phyloP scores from a whole-genome alignment of 352 stramenopile species.

The Pythium monospermum region DNA sequence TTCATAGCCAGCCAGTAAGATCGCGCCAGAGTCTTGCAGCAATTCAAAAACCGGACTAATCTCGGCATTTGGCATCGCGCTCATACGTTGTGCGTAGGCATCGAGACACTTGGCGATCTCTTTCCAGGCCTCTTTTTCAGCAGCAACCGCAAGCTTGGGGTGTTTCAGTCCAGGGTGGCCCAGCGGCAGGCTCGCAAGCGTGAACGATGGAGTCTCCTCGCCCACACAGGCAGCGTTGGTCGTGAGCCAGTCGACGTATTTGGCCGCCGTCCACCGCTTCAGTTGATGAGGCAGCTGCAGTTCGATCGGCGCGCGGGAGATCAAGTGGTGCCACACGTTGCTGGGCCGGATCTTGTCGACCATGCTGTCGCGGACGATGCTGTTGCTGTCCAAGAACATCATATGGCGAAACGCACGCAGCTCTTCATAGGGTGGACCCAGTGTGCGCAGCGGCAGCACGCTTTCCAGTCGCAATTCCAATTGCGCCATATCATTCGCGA shows the following conservation, averaged over 20 bases:
- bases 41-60: slow-evolving; percentile 68
- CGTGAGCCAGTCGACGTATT: slow-evolving; percentile 83
- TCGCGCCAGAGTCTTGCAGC: slow-evolving; percentile 64
- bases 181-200: slow-evolving; percentile 37
- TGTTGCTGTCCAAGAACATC: slow-evolving; percentile 68
- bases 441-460: slow-evolving; percentile 47
- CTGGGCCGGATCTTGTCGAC: slow-evolving; percentile 81
- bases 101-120: slow-evolving; percentile 73
- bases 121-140: slow-evolving; percentile 79
- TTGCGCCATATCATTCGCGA: slow-evolving; percentile 84
- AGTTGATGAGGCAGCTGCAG: slow-evolving; percentile 73
- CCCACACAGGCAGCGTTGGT: slow-evolving; percentile 32
- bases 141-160: slow-evolving; percentile 32
- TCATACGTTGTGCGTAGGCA: slow-evolving; percentile 73
- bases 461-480: slow-evolving; percentile 65
- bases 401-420: slow-evolving; percentile 77
- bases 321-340: slow-evolving; percentile 85
- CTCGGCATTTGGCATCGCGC: slow-evolving; percentile 33
- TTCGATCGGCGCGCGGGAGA: slow-evolving; percentile 57
- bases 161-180: slow-evolving; percentile 67
- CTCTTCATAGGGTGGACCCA: slow-evolving; percentile 69
- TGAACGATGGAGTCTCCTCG: slow-evolving; percentile 9
- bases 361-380: slow-evolving; percentile 56
- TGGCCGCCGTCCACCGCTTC: slow-evolving; percentile 62
- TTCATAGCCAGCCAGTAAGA: slow-evolving; percentile 81